phyloP scores from a whole-genome alignment of 1,284 basidiomycete genomes.

The Entoloma clypeatum region DNA sequence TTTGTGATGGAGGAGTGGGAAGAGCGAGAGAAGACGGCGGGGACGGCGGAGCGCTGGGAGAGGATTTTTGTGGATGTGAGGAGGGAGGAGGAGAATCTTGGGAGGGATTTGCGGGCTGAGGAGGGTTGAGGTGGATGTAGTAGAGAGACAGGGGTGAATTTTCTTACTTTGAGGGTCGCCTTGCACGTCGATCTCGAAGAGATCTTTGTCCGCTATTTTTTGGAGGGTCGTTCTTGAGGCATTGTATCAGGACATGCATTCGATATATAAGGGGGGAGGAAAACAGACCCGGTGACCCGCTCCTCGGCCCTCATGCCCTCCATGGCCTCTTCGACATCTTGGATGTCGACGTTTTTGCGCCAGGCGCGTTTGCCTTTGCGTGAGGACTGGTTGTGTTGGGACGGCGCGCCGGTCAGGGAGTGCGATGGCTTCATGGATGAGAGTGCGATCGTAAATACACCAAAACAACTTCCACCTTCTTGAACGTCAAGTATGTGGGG shows the following conservation, averaged over 20 bases:
- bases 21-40: slow-evolving; percentile 67
- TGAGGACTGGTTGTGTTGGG: slow-evolving; percentile 68
- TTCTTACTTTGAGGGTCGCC: slow-evolving; percentile 74
- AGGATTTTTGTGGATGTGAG: slow-evolving; percentile 84
- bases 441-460: no score
- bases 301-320: slow-evolving; percentile 78
- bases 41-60: slow-evolving; percentile 78
- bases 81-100: slow-evolving; percentile 49
- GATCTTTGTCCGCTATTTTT: slow-evolving; percentile 62
- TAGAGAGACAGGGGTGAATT: not conserved
- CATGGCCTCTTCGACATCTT: slow-evolving; percentile 68
- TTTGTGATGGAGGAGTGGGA: slow-evolving; percentile 27
- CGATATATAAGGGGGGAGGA: slow-evolving; percentile 2
- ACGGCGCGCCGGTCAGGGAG: slow-evolving; percentile 60
- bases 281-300: slow-evolving; percentile 65
- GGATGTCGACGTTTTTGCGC: slow-evolving; percentile 88
- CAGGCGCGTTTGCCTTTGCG: slow-evolving; percentile 90
- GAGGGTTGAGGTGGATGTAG: not conserved
- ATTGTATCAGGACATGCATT: slow-evolving; percentile 1
- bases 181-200: slow-evolving; percentile 76
- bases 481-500: no score
- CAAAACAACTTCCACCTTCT: no score
- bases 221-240: slow-evolving; percentile 50
- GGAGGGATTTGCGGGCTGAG: slow-evolving; percentile 55
- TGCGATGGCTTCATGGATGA: no score